These are phyloP conservation scores for Chenopodium formosanum DNA, from an alignment of 148 eudicot genomes.

Conservation along the genomic window DNA sequence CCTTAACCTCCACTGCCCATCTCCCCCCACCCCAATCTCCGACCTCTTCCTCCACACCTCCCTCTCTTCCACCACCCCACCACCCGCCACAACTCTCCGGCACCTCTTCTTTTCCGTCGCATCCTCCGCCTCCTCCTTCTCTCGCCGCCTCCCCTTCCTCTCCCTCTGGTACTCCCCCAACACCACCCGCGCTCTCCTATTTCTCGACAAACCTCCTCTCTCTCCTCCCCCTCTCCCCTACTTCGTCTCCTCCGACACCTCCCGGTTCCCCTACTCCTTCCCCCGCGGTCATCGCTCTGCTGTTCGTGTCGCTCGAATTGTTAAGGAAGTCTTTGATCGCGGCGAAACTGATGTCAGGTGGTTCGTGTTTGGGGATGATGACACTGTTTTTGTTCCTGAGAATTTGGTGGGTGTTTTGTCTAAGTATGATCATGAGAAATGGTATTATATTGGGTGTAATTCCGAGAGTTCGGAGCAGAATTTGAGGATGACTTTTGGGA, in stretches of 20 bases:
- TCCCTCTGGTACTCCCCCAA: constrained; percentile 48
- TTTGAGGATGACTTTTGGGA: constrained; percentile 41
- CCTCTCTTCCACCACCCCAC: background rate
- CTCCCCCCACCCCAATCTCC: background rate
- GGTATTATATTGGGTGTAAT: constrained; percentile 56
- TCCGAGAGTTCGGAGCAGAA: constrained; percentile 61
- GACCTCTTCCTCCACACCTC: background rate
- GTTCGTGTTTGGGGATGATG: constrained; percentile 76
- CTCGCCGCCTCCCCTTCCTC: constrained; percentile 43
- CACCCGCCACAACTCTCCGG: constrained; percentile 27
- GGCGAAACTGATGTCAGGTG: constrained; percentile 36
- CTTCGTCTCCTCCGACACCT: constrained; percentile 34
- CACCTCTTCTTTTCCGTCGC: constrained; percentile 63
- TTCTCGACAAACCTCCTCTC: constrained; percentile 45
- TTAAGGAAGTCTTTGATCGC: constrained; percentile 49
- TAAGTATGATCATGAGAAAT: constrained; percentile 52
- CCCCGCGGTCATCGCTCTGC: constrained; percentile 51
- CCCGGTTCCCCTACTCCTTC: constrained; percentile 50
- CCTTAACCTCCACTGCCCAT: constrained; percentile 1
- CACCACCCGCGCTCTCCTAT: constrained; percentile 46
- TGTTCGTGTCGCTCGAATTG: constrained; percentile 57
- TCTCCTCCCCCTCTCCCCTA: constrained; percentile 21
- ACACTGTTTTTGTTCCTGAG: constrained; percentile 55
- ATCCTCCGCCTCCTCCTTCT: constrained; percentile 48
- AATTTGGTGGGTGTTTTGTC: constrained; percentile 44